A percentile compares a stretch with the other conserved stretches of the same genome.
Conservation (phyloP, 106 monocot genomes). For the Phalaenopsis aphrodite region DNA sequence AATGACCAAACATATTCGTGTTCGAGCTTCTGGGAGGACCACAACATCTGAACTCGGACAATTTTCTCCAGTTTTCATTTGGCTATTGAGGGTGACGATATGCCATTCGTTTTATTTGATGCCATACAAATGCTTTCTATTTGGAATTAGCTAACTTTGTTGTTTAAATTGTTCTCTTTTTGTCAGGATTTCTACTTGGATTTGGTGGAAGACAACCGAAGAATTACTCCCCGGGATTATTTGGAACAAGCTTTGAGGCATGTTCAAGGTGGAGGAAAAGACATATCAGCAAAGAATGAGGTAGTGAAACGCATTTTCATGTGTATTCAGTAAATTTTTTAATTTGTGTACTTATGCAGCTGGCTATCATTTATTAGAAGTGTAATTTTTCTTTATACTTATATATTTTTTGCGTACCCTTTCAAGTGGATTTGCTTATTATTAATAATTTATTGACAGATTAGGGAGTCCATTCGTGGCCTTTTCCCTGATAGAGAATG, state of each 20-base stretch:
- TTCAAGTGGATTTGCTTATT: not conserved
- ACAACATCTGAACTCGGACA: conserved; percentile 55
- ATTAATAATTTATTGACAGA: conserved; percentile 25
- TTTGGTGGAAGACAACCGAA: conserved; percentile 70
- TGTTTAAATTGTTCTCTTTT: too few species aligned
- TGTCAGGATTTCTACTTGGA: conserved; percentile 75
- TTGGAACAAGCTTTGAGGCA: conserved; percentile 87
- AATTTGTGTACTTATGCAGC: too few species aligned
- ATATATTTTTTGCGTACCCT: too few species aligned
- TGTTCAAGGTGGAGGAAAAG: conserved; percentile 54
- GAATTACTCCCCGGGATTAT: conserved; percentile 89
- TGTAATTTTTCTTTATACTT: too few species aligned
- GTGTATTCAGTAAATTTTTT: too few species aligned
- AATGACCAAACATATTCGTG: conserved; percentile 96
- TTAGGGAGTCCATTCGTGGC: conserved; percentile 88
- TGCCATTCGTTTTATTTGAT: too few species aligned
- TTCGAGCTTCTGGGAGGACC: conserved; percentile 79
- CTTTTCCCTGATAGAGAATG: conserved; percentile 98
- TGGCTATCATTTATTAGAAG: too few species aligned
- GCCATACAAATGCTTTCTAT: too few species aligned
- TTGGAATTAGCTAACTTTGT: too few species aligned
- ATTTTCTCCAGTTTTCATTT: conserved; percentile 68
- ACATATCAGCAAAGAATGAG: conserved; percentile 86
- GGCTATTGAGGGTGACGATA: conserved; percentile 41
- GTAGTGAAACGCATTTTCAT: conserved; percentile 3